Conservation (phyloP, 805 yeast species). For the Kodamaea neixiangensis region DNA sequence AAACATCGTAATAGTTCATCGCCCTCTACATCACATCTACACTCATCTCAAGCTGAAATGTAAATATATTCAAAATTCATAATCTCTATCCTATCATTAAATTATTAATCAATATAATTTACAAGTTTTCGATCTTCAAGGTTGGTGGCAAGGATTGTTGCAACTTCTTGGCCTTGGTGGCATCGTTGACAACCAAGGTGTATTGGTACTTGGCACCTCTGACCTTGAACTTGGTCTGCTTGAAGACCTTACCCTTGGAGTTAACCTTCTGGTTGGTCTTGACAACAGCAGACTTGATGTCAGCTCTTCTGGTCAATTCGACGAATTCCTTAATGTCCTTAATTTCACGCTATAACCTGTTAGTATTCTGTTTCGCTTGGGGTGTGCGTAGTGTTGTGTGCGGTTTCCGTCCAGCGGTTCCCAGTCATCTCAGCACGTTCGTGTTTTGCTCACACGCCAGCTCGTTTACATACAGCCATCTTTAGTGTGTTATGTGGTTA, state of each 20-base stretch:
- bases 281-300: conserved; percentile 90
- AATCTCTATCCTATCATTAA: conserved; percentile 9
- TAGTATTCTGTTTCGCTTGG: conserved; percentile 13
- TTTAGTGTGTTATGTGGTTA: conserved; percentile 16
- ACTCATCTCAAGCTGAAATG: background rate
- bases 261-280: conserved; percentile 86
- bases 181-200: conserved; percentile 94
- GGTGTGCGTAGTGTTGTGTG: background rate
- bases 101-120: conserved; percentile 21
- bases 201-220: conserved; percentile 94
- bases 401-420: background rate
- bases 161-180: conserved; percentile 96
- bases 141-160: conserved; percentile 97
- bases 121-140: conserved; percentile 62
- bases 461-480: conserved; percentile 26
- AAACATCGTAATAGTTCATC: too few species aligned
- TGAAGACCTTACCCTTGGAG: conserved; percentile 79
- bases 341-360: conserved; percentile 56
- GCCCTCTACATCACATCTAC: background rate
- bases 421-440: background rate
- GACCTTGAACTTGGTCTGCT: conserved; percentile 98
- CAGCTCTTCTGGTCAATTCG: conserved; percentile 94
- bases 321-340: conserved; percentile 97
- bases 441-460: background rate
- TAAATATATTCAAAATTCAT: conserved; percentile 7